These are phyloP conservation scores for Saturnispora gosingensis DNA, from an alignment of 805 yeast species.

Conservation along the genomic window DNA sequence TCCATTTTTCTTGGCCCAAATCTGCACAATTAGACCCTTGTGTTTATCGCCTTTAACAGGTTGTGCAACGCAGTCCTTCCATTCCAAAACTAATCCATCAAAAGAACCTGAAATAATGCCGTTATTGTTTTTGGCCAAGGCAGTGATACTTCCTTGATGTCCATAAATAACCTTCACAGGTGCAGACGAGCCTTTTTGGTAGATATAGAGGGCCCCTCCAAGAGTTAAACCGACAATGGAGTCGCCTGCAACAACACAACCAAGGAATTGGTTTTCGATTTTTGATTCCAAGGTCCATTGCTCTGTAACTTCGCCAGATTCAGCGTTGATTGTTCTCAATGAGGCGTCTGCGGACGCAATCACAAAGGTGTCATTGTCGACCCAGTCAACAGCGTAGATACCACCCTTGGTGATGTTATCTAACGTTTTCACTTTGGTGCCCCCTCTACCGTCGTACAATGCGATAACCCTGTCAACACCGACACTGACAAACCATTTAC, in stretches of 20 bases:
- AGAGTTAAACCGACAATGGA: constrained; percentile 57
- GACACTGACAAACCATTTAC: constrained; percentile 63
- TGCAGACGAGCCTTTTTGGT: constrained; percentile 31
- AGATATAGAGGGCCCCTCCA: constrained; percentile 63
- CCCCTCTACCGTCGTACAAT: constrained; percentile 80
- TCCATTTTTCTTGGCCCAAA: constrained; percentile 26
- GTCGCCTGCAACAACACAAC: constrained; percentile 52
- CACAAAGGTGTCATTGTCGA: constrained; percentile 50
- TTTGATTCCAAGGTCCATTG: constrained; percentile 43
- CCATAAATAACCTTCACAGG: constrained; percentile 47
- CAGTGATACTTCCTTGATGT: constrained; percentile 76
- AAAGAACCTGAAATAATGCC: constrained; percentile 57
- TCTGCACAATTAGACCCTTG: constrained; percentile 52
- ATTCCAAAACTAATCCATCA: constrained; percentile 64
- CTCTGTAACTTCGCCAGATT: constrained; percentile 32
- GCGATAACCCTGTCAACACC: constrained; percentile 77
- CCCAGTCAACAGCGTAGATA: constrained; percentile 71
- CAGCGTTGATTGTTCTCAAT: constrained; percentile 56
- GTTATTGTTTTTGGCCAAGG: constrained; percentile 30
- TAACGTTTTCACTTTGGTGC: constrained; percentile 54
- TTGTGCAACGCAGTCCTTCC: constrained; percentile 39
- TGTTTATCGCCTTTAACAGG: constrained; percentile 38
- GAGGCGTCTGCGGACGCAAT: constrained; percentile 81
- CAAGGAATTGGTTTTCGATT: constrained; percentile 66
- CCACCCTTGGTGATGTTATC: constrained; percentile 62